Conservation (phyloP, 164 flowering plant genomes). For the Annona cherimola region DNA sequence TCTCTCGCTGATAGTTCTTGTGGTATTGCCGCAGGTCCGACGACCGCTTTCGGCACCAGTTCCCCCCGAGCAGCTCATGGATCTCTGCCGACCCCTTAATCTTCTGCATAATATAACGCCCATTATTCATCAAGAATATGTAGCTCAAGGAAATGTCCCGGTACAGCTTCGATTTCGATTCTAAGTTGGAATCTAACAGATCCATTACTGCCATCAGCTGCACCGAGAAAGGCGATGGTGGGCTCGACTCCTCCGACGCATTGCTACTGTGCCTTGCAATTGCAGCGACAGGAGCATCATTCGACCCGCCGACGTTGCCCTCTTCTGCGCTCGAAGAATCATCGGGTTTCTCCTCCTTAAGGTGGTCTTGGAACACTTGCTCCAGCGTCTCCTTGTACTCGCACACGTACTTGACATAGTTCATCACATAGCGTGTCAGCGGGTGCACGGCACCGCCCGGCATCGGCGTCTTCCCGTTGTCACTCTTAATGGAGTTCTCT, state of each 20-base stretch:
- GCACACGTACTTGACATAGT: slow-evolving; percentile 58
- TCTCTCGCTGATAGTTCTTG: slow-evolving; percentile 73
- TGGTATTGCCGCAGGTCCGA: slow-evolving; percentile 65
- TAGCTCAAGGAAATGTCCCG: slow-evolving; percentile 47
- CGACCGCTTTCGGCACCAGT: slow-evolving; percentile 55
- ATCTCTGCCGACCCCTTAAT: slow-evolving; percentile 62
- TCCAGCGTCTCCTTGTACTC: slow-evolving; percentile 70
- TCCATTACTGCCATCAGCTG: slow-evolving; percentile 55
- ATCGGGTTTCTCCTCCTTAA: background rate
- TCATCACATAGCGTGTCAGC: slow-evolving; percentile 72
- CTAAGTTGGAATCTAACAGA: slow-evolving; percentile 53
- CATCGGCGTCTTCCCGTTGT: slow-evolving; percentile 56
- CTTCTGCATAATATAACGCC: slow-evolving; percentile 75
- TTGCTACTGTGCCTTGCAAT: background rate
- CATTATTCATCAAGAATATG: slow-evolving; percentile 92
- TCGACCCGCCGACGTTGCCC: background rate
- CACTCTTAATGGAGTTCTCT: slow-evolving; percentile 64
- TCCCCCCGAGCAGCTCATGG: slow-evolving; percentile 49
- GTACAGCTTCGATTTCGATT: slow-evolving; percentile 62
- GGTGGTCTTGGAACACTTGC: slow-evolving; percentile 46
- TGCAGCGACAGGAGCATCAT: background rate
- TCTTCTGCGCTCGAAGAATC: slow-evolving; percentile 1
- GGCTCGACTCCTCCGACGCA: background rate
- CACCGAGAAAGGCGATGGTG: slow-evolving; percentile 36
- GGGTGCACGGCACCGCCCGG: slow-evolving; percentile 92